phyloP scores from a whole-genome alignment of 495 filamentous ascomycete species.

The Saxispiralis lemnorum region DNA sequence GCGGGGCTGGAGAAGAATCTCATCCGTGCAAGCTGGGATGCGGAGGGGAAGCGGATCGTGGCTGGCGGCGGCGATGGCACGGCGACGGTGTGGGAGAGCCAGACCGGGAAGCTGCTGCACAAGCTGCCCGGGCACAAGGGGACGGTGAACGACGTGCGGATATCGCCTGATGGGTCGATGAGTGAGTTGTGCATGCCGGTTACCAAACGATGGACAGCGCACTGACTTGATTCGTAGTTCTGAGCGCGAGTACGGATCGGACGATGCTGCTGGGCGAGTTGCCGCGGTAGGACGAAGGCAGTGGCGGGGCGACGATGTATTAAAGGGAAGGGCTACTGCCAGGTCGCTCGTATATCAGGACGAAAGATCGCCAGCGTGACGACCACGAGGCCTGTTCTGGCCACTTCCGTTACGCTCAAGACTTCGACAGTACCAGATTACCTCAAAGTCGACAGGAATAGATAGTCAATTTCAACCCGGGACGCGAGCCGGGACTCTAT shows the following conservation, averaged over 20 bases:
- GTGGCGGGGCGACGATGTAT: no score
- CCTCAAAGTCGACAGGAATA: no score
- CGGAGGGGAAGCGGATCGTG: slow-evolving; percentile 67
- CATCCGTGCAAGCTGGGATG: slow-evolving; percentile 77
- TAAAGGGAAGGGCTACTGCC: no score
- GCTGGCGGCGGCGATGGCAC: slow-evolving; percentile 81
- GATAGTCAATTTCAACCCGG: no score
- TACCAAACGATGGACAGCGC: slow-evolving; percentile 1
- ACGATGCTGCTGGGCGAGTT: slow-evolving; percentile 26
- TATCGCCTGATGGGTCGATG: slow-evolving; percentile 75
- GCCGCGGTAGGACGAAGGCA: slow-evolving; percentile 11
- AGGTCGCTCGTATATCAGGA: no score
- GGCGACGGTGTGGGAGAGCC: slow-evolving; percentile 75
- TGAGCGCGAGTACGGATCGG: slow-evolving; percentile 21
- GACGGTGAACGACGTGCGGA: slow-evolving; percentile 84
- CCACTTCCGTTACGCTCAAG: no score
- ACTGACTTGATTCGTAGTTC: slow-evolving; percentile 18
- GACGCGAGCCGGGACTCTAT: no score
- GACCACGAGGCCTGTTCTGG: no score
- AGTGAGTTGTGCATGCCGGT: slow-evolving; percentile 41
- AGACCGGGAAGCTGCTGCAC: slow-evolving; percentile 70
- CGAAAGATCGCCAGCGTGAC: no score
- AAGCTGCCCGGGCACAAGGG: slow-evolving; percentile 93
- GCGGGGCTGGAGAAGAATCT: slow-evolving; percentile 83
- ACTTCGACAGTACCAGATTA: no score